Conservation (phyloP, 2,329 filamentous ascomycete species). For the Lecanoromycetidae sp. region DNA sequence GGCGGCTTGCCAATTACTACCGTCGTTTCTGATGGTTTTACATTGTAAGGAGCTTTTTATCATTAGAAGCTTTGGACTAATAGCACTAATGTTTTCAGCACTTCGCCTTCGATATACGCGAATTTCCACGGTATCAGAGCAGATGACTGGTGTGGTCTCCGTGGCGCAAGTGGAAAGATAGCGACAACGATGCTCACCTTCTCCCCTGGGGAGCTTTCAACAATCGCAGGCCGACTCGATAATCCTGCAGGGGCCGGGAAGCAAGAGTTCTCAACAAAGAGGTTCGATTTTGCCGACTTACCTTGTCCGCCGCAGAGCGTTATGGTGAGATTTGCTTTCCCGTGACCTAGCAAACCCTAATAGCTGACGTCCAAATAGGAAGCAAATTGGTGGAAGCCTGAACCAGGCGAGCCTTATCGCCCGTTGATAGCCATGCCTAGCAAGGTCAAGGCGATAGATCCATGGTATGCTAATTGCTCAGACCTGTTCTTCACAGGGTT, state of each 20-base stretch:
- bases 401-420: slow-evolving; percentile 8
- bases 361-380: background rate
- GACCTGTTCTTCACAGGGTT: slow-evolving; percentile 6
- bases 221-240: background rate
- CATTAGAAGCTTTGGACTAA: background rate
- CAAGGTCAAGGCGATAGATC: slow-evolving; percentile 3
- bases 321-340: slow-evolving; percentile 3
- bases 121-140: background rate
- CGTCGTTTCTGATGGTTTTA: background rate
- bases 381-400: slow-evolving; percentile 9
- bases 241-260: too few relatives aligned
- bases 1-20: background rate
- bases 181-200: slow-evolving; percentile 1
- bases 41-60: background rate
- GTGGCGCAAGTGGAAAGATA: background rate
- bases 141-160: background rate
- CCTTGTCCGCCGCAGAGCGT: slow-evolving; percentile 5
- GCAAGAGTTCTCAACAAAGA: background rate
- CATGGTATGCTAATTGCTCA: slow-evolving; percentile 1
- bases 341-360: too few relatives aligned
- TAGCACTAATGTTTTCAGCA: background rate
- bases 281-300: slow-evolving; percentile 5
- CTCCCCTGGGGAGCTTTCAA: slow-evolving; percentile 2
- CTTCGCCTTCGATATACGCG: slow-evolving; percentile 7
- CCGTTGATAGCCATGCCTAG: slow-evolving; percentile 10